phyloP scores from a whole-genome alignment of 805 yeast genomes.

The Metschnikowia lochheadii region DNA sequence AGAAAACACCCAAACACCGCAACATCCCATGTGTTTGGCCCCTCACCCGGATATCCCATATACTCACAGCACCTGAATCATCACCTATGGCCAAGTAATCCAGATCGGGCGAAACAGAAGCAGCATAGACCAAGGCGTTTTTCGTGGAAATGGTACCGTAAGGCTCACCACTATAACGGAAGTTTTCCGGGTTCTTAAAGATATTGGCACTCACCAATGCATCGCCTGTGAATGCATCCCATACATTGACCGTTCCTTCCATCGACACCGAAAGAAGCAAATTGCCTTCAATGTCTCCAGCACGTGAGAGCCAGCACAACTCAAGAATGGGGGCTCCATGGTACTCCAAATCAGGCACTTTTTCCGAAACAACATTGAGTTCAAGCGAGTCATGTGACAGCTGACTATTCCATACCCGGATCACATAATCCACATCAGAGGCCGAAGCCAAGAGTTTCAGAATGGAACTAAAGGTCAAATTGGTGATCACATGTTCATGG shows the following conservation, averaged over 20 bases:
- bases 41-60: conserved; percentile 43
- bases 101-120: conserved; percentile 48
- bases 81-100: conserved; percentile 60
- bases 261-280: conserved; percentile 43
- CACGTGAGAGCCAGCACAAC: conserved; percentile 49
- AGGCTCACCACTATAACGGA: conserved; percentile 15
- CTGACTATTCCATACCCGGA: conserved; percentile 73
- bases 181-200: conserved; percentile 25
- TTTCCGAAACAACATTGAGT: conserved; percentile 18
- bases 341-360: conserved; percentile 13
- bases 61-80: conserved; percentile 52
- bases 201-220: conserved; percentile 31
- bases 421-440: conserved; percentile 63
- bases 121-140: conserved; percentile 54
- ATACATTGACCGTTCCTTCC: conserved; percentile 66
- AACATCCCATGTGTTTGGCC: conserved; percentile 14
- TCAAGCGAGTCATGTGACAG: conserved; percentile 48
- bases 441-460: conserved; percentile 63
- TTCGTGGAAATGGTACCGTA: conserved; percentile 23
- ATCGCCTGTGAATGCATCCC: conserved; percentile 54
- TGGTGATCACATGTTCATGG: conserved; percentile 57
- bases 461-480: conserved; percentile 48
- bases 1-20: conserved; percentile 25
- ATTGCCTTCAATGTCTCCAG: conserved; percentile 17
- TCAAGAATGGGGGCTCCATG: conserved; percentile 58